phyloP scores from a whole-genome alignment of 306 rosid genomes.

The Neltuma alba region DNA sequence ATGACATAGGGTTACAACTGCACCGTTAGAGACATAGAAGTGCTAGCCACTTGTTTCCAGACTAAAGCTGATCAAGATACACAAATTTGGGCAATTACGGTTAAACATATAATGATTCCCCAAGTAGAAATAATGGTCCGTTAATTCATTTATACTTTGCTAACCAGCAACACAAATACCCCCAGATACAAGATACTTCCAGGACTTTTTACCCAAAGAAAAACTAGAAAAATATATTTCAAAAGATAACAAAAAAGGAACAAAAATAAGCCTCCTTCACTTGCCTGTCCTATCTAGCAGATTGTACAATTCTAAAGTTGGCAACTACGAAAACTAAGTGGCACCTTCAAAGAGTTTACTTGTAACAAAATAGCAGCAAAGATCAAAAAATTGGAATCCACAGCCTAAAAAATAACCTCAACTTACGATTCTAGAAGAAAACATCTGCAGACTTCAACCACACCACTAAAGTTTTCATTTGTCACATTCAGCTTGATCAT shows the following conservation, averaged over 20 bases:
- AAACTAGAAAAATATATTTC: constrained; percentile 29
- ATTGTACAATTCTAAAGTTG: constrained; percentile 16
- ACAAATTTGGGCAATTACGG: background rate
- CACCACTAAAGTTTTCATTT: background rate
- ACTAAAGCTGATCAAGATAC: background rate
- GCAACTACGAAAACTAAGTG: constrained; percentile 37
- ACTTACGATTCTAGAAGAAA: background rate
- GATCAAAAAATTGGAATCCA: constrained; percentile 32
- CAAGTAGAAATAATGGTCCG: constrained; percentile 19
- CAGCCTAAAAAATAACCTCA: constrained; percentile 15
- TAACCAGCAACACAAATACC: constrained; percentile 19
- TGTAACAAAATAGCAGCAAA: constrained; percentile 34
- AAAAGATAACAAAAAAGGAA: constrained; percentile 5
- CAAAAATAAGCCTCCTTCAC: background rate
- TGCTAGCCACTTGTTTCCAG: background rate
- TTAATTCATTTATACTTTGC: constrained; percentile 23
- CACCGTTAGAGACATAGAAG: background rate
- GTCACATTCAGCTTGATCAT: constrained; percentile 26
- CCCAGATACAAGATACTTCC: constrained; percentile 26
- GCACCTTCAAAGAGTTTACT: constrained; percentile 34
- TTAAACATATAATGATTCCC: constrained; percentile 23
- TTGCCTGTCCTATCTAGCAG: constrained; percentile 26
- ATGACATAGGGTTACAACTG: background rate
- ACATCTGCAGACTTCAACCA: background rate
- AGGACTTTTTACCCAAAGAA: constrained; percentile 1